Conservation (phyloP, 331 rosid genomes). For the Acacia concinna region DNA sequence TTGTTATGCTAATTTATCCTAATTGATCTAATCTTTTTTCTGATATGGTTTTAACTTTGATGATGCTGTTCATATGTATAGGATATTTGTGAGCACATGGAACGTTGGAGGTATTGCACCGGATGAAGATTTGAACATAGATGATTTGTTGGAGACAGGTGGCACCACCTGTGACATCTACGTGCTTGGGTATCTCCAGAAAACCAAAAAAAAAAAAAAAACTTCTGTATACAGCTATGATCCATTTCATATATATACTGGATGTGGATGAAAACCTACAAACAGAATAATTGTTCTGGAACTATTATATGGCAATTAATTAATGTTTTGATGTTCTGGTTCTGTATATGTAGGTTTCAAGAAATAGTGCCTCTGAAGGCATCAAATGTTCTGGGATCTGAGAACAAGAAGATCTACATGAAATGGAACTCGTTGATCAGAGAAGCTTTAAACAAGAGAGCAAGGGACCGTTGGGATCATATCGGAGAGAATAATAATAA, state of each 20-base stretch:
- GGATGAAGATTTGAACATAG: conserved; percentile 50
- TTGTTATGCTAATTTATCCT: background rate
- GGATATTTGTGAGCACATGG: conserved; percentile 87
- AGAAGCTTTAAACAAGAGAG: conserved; percentile 57
- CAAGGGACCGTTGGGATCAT: background rate
- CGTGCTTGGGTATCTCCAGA: conserved; percentile 57
- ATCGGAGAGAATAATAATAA: background rate
- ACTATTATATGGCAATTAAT: background rate
- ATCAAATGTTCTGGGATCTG: conserved; percentile 65
- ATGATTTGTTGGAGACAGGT: conserved; percentile 57
- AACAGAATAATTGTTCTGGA: background rate
- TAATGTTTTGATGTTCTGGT: background rate
- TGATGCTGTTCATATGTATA: background rate
- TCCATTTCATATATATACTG: background rate
- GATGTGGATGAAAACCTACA: background rate
- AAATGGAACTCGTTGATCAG: conserved; percentile 68
- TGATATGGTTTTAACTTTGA: conserved; percentile 13
- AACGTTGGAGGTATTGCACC: conserved; percentile 86
- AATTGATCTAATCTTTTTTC: background rate
- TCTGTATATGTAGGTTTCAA: conserved; percentile 72
- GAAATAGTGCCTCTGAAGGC: conserved; percentile 79
- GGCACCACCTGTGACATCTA: conserved; percentile 59
- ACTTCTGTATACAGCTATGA: no score
- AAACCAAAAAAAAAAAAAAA: no score
- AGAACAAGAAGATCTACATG: conserved; percentile 48